Conservation (phyloP, 805 yeast genomes). For the Maudiozyma saulgeensis region DNA sequence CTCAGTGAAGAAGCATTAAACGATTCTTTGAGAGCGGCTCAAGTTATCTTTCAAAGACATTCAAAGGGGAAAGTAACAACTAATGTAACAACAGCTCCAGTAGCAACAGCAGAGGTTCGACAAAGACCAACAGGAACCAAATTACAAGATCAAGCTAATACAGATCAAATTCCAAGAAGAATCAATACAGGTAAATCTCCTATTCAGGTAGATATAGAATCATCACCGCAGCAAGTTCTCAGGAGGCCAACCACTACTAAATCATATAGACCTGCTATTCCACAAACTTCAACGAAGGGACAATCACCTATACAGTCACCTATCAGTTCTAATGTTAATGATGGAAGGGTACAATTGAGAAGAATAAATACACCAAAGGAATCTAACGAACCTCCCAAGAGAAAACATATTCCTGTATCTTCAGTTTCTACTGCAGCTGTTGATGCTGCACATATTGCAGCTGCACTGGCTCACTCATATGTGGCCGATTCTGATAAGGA, state of each 20-base stretch:
- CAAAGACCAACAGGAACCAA: not conserved
- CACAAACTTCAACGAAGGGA: not conserved
- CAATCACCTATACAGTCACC: not conserved
- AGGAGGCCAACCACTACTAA: not conserved
- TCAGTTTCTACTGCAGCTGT: not conserved
- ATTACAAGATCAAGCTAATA: not conserved
- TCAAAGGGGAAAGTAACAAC: not conserved
- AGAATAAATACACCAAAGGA: not conserved
- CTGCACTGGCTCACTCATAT: constrained; percentile 17
- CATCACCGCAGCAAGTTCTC: not conserved
- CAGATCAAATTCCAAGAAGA: not conserved
- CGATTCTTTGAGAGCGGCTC: constrained; percentile 25
- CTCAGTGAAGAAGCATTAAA: constrained; percentile 13
- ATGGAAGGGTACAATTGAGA: not conserved
- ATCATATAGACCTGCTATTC: not conserved
- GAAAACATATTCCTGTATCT: not conserved
- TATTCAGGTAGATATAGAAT: not conserved
- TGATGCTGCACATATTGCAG: constrained; percentile 13
- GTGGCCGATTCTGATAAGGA: constrained; percentile 7
- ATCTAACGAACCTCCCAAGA: not conserved
- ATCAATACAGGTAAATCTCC: not conserved
- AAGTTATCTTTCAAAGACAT: constrained; percentile 24
- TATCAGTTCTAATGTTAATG: not conserved
- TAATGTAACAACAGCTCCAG: not conserved
- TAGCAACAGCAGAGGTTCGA: not conserved